Evolutionary conservation across 2,329 filamentous ascomycete species (phyloP).

Genomic region (Epichloe gansuensis): DNA sequence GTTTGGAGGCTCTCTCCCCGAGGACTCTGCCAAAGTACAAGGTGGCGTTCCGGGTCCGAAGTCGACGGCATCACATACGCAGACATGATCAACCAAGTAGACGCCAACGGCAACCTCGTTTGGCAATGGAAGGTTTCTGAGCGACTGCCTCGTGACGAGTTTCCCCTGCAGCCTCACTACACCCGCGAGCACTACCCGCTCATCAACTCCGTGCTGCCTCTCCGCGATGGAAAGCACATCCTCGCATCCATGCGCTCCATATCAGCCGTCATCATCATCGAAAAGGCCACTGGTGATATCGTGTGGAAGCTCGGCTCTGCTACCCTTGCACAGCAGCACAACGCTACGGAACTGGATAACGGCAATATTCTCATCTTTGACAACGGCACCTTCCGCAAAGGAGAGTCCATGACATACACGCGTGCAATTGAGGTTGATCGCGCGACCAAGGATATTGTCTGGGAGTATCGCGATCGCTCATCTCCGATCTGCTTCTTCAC

Average conservation of each 20-base stretch:
- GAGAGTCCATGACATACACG: slow-evolving; percentile 18
- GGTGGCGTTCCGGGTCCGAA: slow-evolving; percentile 15
- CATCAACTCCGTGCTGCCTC: slow-evolving; percentile 18
- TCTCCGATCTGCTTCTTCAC: slow-evolving; percentile 20
- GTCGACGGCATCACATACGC: slow-evolving; percentile 17
- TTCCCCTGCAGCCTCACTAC: slow-evolving; percentile 18
- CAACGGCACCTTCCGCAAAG: slow-evolving; percentile 17
- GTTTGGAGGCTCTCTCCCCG: slow-evolving; percentile 15
- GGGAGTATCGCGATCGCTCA: slow-evolving; percentile 18
- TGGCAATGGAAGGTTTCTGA: slow-evolving; percentile 21
- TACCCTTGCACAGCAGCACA: slow-evolving; percentile 18
- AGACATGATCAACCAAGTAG: slow-evolving; percentile 18
- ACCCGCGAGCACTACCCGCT: slow-evolving; percentile 20
- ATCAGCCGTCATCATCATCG: slow-evolving; percentile 17
- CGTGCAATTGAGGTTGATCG: slow-evolving; percentile 16
- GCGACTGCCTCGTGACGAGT: slow-evolving; percentile 14
- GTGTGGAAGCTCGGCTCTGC: slow-evolving; percentile 15
- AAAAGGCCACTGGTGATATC: slow-evolving; percentile 15
- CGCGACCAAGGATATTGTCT: slow-evolving; percentile 13
- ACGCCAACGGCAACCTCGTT: slow-evolving; percentile 11
- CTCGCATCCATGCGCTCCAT: slow-evolving; percentile 18
- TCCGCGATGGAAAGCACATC: slow-evolving; percentile 17
- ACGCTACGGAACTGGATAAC: slow-evolving; percentile 17
- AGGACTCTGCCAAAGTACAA: slow-evolving; percentile 15
- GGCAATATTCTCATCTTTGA: slow-evolving; percentile 21